Base-by-base conservation (phyloP, 2,329 filamentous ascomycete species). In the Diaporthe vexans region DNA sequence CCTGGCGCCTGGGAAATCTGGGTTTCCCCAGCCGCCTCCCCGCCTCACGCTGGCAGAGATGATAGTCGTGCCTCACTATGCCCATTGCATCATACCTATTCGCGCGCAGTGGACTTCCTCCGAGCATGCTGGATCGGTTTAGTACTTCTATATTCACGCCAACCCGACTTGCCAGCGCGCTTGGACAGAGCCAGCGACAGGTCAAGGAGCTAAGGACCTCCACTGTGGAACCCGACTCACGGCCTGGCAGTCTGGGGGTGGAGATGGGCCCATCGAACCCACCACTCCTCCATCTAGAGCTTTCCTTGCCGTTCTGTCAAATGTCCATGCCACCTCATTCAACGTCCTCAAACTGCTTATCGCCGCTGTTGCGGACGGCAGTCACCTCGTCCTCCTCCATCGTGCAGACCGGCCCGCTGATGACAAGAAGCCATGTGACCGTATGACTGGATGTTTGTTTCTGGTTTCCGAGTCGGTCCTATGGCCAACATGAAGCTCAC, bases 191-290 rank as follows among this genome's bases (percentile, higher is more conserved):
- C 46, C 46, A 21, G n/a, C 24, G 15, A 51, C 43, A 52, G 29
- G 46, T 52, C 63, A 8, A 37, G 63, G 33, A 52, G 63, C 46
- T 26, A 43, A 17, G 33, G 10, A 26, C 33, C 46, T 68, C 63
- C 63, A 40, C 63, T 68, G 63, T 68, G 63, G 63, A n/a, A 33
- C 43, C 63, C 33, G 40, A 48, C 63, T 40, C 63, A 35, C 43
- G 13, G 26, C 11, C 29, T 26, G 63, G 13, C 26, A 52, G 13
- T 67, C 63, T 67, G 63, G 63, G 63, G 63, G 46, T 54, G 63
- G 63, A n/a, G 48, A 37, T 37, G 63, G 63, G 19, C 9, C 61
- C 43, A 35, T 67, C 19, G 8, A 51, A 54, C 19, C 29, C 63
- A 24, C 21, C 63, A 37, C 24, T 37, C 33, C n/a, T 68, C 48